Evolutionary conservation across 2,329 filamentous ascomycete genomes (phyloP).

Genomic region (Tricladium varicosporioides): DNA sequence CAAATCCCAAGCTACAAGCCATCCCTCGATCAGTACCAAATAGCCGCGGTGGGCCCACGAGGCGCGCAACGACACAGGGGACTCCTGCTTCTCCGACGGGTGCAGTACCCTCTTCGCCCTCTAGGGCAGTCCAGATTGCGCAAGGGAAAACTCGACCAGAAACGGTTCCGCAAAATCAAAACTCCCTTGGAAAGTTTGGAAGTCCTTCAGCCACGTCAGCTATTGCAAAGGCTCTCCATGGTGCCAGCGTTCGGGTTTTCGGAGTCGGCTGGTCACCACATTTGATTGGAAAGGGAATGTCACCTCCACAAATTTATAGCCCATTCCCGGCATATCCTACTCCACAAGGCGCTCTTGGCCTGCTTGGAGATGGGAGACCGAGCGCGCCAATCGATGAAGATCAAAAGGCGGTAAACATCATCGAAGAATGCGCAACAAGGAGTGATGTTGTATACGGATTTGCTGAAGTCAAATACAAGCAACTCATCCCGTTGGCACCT

Average conservation of each 20-base stretch:
- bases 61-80: conserved; percentile 77
- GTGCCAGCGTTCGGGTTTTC: conserved; percentile 76
- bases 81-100: conserved; percentile 66
- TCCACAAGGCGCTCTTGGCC: conserved; percentile 56
- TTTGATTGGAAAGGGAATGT: conserved; percentile 59
- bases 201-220: conserved; percentile 80
- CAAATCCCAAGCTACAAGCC: conserved; percentile 56
- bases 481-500: conserved; percentile 85
- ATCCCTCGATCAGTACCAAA: conserved; percentile 44
- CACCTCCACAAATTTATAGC: conserved; percentile 73
- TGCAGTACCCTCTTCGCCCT: conserved; percentile 63
- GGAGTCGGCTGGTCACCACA: conserved; percentile 69
- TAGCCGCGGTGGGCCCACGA: conserved; percentile 59
- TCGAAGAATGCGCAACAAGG: conserved; percentile 88
- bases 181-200: conserved; percentile 63
- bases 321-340: conserved; percentile 84
- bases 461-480: conserved; percentile 97
- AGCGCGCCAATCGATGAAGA: conserved; percentile 73
- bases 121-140: conserved; percentile 72
- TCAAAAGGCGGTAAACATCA: conserved; percentile 69
- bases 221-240: conserved; percentile 91
- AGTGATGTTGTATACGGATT: conserved; percentile 98
- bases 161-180: conserved; percentile 64
- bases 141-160: conserved; percentile 62
- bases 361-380: conserved; percentile 65